Evolutionary conservation across 2,329 filamentous ascomycete species (phyloP).

Genomic region (Ophiostoma triangulosporum): DNA sequence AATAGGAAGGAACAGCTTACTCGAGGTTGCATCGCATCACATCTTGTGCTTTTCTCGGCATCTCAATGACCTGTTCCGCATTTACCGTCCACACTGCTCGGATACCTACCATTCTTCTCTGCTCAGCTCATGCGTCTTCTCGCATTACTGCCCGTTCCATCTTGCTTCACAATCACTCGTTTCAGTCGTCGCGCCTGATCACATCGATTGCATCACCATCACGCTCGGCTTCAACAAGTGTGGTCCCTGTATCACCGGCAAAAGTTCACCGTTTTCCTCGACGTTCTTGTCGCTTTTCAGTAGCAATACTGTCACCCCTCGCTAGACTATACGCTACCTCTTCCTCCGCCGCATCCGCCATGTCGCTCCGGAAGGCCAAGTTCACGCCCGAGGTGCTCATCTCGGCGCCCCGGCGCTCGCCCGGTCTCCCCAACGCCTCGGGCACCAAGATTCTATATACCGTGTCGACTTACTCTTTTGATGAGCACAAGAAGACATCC

Average conservation of each 20-base stretch:
- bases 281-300: too few species aligned
- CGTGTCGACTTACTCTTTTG: constrained; percentile 67
- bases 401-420: constrained; percentile 58
- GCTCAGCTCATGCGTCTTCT: background rate
- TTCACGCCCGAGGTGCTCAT: constrained; percentile 69
- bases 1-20: background rate
- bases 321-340: too few species aligned
- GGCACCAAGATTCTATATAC: constrained; percentile 54
- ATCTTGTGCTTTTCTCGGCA: background rate
- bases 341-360: constrained; percentile 20
- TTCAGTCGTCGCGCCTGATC: background rate
- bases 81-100: background rate
- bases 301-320: too few species aligned
- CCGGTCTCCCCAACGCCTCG: constrained; percentile 54
- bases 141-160: background rate
- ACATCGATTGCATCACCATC: background rate
- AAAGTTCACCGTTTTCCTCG: background rate
- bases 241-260: background rate
- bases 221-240: background rate
- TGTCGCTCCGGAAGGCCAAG: constrained; percentile 57
- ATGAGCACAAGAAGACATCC: constrained; percentile 52
- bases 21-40: background rate
- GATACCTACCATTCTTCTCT: background rate
- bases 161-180: background rate
- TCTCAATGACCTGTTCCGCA: background rate